Base-by-base conservation (phyloP, 805 yeast genomes). In the Pichia cephalocereana region DNA sequence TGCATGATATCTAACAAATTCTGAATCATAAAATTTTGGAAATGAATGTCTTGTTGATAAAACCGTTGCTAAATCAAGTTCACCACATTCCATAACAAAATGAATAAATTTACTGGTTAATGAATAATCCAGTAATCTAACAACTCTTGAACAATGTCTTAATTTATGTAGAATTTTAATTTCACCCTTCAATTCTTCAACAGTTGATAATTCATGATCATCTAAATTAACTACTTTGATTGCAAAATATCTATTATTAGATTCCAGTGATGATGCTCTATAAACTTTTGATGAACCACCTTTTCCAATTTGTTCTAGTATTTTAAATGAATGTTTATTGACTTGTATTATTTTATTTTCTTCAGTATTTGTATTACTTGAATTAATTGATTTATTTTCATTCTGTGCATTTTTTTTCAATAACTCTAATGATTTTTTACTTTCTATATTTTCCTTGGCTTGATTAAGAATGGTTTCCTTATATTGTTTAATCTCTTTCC, bases 221-320 rank as follows among this genome's bases (percentile, higher is more conserved):
- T 84, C 93, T 62, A 86, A 82, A 2, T 79, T 70, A 2, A 90
- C 96, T 54, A 82, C 77, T 59, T 90, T 90, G 38, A 91, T 70
- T 0, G 98, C 98, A 62, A 76, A 86, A 26, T 38, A 37, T 28
- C 38, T 40, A 37, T 51, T 45, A 1, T 77, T 65, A 54, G 75
- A 78, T 51, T 79, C 79, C 43, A 73, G 74, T 28, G 55, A 49
- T 3, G 51, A 50, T 0, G 77, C 69, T 55, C 76, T 83, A 69
- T 83, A 90, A 19, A 90, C 98, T 60, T 84, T 87, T 0, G 96
- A 89, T 0, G 96, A 77, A 0, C 97, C 98, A 27, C 97, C 98
- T 62, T 85, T 77, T 6, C 97, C 98, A 18, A 90, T 63, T 14
- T 86, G 69, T 58, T 88, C 96, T 28, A 86, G 66, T 48, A 83